Base-by-base conservation (phyloP, 352 stramenopile genomes). In the Globisporangium rhizosaccharum region DNA sequence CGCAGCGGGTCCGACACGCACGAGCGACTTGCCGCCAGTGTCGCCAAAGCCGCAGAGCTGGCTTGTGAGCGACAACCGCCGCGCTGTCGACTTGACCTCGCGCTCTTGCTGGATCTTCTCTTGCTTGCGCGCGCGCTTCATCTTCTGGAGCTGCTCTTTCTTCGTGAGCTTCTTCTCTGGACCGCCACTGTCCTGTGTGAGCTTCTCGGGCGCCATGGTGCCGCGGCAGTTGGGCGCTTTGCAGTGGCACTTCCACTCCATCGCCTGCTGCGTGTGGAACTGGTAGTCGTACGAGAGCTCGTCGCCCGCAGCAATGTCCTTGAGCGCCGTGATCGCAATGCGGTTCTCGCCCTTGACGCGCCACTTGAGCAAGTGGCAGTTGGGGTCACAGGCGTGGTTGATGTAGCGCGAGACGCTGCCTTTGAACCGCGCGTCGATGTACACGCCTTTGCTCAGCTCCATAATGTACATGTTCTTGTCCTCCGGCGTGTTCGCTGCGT, bases 401-500 rank as follows among this genome's bases (percentile, higher is more conserved):
- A 98, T 98, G 71, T 98, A 98, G 26, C 96, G 87, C 23, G 95
- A 98, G 26, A 97, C 85, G 56, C 92, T 96, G 20, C 96, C 96
- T 62, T 96, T 90, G 61, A 93, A 86, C 6, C 92, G 84, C 23
- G 96, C 96, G 71, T 99, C 96, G 45, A 99, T 97, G 73, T 96
- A 98, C 71, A 90, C 91, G 45, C 89, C 87, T 53, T 96, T 91
- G 30, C 76, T 84, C 14, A 98, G 71, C 60, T 92, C 78, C 94
- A 98, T 98, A 56, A 98, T 87, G 71, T 98, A 98, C 85, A 97
- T 98, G 68, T 98, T 98, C 58, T 94, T 96, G 76, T 98, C 92
- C 25, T 97, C 85, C 12, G 92, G 92, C 46, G 93, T 89, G 33
- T 92, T 84, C 33, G 75, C 76, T 8, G 85, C 76, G 69, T 96